phyloP scores from a whole-genome alignment of 208 protist genomes.

The Acanthamoeba royreba region DNA sequence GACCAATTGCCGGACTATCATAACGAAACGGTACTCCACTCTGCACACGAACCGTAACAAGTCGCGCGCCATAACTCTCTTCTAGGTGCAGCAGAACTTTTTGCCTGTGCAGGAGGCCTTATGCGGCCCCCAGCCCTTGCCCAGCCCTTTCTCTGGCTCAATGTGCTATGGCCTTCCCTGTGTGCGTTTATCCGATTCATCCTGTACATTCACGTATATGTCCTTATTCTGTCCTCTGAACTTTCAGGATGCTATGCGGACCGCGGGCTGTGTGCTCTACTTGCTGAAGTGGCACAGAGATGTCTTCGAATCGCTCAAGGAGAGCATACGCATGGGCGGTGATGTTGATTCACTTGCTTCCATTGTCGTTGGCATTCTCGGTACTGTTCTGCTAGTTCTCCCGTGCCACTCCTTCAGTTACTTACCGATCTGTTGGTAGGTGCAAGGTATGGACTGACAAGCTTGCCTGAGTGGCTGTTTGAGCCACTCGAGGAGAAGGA shows the following conservation, averaged over 20 bases:
- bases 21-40: not conserved
- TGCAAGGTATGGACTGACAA: not conserved
- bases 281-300: not conserved
- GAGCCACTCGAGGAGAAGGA: not conserved
- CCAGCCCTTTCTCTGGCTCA: not conserved
- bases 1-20: slow-evolving; percentile 7
- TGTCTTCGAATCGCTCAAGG: not conserved
- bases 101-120: not conserved
- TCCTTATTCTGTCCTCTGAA: not conserved
- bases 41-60: not conserved
- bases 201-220: too few relatives aligned
- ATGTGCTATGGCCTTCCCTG: not conserved
- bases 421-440: not conserved
- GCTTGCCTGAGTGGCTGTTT: not conserved
- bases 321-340: not conserved
- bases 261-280: not conserved
- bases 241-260: not conserved
- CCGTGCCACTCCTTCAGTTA: too few relatives aligned
- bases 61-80: not conserved
- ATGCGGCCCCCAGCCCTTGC: not conserved
- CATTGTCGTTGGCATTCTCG: slow-evolving; percentile 2
- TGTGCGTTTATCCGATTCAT: too few relatives aligned
- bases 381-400: too few relatives aligned
- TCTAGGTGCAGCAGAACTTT: not conserved
- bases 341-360: slow-evolving; percentile 12